Conservation (phyloP, 2,329 filamentous ascomycete genomes). For the Fusarium paranaense region DNA sequence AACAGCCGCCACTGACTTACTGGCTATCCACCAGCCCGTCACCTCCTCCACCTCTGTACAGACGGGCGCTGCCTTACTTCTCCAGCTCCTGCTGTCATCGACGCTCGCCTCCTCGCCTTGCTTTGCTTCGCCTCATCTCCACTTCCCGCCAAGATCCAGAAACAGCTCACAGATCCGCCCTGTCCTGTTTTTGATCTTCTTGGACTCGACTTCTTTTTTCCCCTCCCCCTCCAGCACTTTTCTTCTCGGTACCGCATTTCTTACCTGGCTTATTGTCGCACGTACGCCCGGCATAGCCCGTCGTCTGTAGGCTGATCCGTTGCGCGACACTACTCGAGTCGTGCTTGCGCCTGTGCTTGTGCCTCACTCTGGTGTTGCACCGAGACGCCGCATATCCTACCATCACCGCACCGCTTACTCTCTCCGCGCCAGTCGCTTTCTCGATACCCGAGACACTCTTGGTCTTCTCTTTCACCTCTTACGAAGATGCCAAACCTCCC, state of each 20-base stretch:
- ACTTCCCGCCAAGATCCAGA: constrained; percentile 32
- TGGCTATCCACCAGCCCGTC: constrained; percentile 27
- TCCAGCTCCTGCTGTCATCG: constrained; percentile 10
- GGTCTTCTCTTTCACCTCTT: background rate
- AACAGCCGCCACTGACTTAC: constrained; percentile 30
- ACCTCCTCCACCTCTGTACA: constrained; percentile 19
- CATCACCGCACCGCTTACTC: constrained; percentile 16
- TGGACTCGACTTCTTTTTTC: constrained; percentile 12
- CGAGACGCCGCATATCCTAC: constrained; percentile 22
- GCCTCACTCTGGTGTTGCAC: constrained; percentile 30
- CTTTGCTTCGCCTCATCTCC: constrained; percentile 35
- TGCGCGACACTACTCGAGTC: constrained; percentile 40
- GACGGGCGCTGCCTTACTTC: constrained; percentile 3
- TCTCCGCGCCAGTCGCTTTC: constrained; percentile 4
- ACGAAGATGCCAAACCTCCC: constrained; percentile 50
- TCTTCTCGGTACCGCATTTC: constrained; percentile 25
- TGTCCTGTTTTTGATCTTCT: constrained; percentile 33
- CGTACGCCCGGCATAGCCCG: constrained; percentile 29
- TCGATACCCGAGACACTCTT: constrained; percentile 24
- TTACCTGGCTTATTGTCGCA: constrained; percentile 35
- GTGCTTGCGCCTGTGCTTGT: constrained; percentile 33
- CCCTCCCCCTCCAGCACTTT: background rate
- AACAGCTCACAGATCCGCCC: constrained; percentile 35
- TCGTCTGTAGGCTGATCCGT: constrained; percentile 32
- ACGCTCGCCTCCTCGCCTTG: constrained; percentile 7